Percentiles rank a stretch among this genome's conserved stretches.
These are phyloP conservation scores for Monoraphidium neglectum DNA, from an alignment of 139 green algal genomes.

Conservation along the genomic window DNA sequence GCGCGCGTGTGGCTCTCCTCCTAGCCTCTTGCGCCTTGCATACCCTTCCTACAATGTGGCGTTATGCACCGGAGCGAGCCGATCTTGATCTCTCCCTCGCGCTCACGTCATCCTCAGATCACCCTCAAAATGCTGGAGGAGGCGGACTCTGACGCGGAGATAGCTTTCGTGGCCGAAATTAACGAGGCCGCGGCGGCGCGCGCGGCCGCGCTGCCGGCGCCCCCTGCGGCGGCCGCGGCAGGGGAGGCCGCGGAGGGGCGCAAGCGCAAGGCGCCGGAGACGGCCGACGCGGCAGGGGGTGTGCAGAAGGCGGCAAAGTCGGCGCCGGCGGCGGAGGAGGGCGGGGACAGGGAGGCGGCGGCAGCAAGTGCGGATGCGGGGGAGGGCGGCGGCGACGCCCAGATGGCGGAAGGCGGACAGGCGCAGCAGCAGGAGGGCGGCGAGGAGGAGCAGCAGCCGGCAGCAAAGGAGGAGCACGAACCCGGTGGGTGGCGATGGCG, in stretches of 20 bases:
- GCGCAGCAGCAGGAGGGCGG: not conserved
- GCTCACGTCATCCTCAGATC: not conserved
- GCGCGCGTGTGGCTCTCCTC: not conserved
- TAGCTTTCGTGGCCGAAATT: conserved; percentile 6
- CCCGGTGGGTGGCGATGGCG: too few relatives aligned
- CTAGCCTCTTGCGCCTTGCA: not conserved
- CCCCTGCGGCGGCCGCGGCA: not conserved
- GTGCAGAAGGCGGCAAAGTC: too few relatives aligned
- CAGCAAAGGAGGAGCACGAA: too few relatives aligned
- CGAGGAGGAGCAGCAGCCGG: too few relatives aligned
- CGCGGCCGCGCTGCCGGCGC: not conserved
- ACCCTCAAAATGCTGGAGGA: conserved; percentile 29
- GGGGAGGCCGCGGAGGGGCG: not conserved
- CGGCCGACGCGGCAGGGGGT: not conserved
- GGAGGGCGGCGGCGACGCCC: too few relatives aligned
- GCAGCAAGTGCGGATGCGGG: too few relatives aligned
- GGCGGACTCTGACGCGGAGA: conserved; percentile 12
- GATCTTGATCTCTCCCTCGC: conserved; percentile 4
- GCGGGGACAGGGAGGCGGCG: too few relatives aligned
- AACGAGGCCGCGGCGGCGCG: conserved; percentile 11
- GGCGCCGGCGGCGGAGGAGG: too few relatives aligned
- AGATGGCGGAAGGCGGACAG: conserved; percentile 2
- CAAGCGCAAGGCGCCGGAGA: conserved; percentile 6
- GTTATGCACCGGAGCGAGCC: not conserved
- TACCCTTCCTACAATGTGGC: not conserved